phyloP scores from a whole-genome alignment of 768 basidiomycete species.

The Fomitopsis pulvina region DNA sequence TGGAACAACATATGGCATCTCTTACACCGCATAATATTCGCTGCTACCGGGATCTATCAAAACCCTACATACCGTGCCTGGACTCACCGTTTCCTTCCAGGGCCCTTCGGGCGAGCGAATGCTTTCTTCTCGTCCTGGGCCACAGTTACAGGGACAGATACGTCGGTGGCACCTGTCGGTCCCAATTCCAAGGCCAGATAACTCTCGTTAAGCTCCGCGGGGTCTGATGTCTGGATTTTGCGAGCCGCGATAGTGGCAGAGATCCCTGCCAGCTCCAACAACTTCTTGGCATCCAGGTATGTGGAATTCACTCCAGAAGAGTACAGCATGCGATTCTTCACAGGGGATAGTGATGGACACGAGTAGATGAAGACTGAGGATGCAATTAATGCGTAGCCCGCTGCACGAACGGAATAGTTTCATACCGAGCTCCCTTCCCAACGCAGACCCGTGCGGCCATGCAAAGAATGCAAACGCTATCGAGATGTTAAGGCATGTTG shows the following conservation, averaged over 20 bases:
- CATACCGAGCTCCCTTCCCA: constrained; percentile 58
- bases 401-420: constrained; percentile 1
- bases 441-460: constrained; percentile 43
- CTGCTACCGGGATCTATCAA: too few species aligned
- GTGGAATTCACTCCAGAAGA: constrained; percentile 60
- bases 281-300: constrained; percentile 47
- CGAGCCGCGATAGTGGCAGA: constrained; percentile 38
- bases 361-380: constrained; percentile 84
- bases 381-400: background rate
- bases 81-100: constrained; percentile 42
- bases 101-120: constrained; percentile 70
- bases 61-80: too few species aligned
- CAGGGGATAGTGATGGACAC: constrained; percentile 73
- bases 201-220: constrained; percentile 58
- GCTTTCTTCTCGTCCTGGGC: constrained; percentile 32
- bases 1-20: too few species aligned
- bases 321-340: constrained; percentile 88
- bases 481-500: constrained; percentile 2
- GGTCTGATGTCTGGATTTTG: constrained; percentile 83
- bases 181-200: constrained; percentile 58
- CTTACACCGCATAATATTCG: background rate
- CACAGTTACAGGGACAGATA: constrained; percentile 10
- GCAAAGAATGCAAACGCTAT: constrained; percentile 58
- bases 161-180: constrained; percentile 14
- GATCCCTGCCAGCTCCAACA: constrained; percentile 36